Evolutionary conservation across 2,329 filamentous ascomycete genomes (phyloP).

Genomic region (Trichoderma guizhouense): DNA sequence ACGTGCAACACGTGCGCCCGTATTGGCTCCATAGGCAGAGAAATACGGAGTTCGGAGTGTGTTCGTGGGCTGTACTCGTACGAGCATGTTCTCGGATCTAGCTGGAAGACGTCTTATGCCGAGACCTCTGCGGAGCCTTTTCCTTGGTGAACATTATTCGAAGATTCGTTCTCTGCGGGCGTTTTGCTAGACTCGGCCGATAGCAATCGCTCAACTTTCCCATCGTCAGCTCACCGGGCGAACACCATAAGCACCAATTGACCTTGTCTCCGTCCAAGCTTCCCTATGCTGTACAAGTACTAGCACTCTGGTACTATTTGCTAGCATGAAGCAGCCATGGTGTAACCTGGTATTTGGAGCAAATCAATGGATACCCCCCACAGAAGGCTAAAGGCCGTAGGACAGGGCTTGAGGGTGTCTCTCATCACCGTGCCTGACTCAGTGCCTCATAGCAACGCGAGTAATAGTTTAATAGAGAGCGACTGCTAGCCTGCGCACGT

Average conservation of each 20-base stretch:
- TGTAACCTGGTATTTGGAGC: background rate
- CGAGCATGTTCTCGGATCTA: background rate
- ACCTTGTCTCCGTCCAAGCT: background rate
- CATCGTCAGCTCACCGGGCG: background rate
- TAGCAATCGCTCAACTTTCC: background rate
- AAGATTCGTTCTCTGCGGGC: slow-evolving; percentile 1
- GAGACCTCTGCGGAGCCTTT: slow-evolving; percentile 6
- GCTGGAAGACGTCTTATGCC: background rate
- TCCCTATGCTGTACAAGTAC: background rate
- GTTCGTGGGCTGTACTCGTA: background rate
- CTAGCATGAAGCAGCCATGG: background rate
- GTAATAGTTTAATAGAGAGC: background rate
- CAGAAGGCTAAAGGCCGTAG: background rate
- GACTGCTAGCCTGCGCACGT: background rate
- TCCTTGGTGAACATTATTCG: background rate
- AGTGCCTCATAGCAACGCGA: background rate
- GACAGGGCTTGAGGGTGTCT: slow-evolving; percentile 3
- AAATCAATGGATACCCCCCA: slow-evolving; percentile 6
- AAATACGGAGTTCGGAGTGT: slow-evolving; percentile 1
- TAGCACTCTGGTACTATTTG: background rate
- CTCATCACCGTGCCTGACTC: background rate
- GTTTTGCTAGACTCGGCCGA: slow-evolving; percentile 5
- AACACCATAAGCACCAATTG: slow-evolving; percentile 13
- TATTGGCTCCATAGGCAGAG: background rate
- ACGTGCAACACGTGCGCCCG: background rate